These are phyloP conservation scores for Penicillium parvum DNA, from an alignment of 495 filamentous ascomycete genomes.

Conservation along the genomic window DNA sequence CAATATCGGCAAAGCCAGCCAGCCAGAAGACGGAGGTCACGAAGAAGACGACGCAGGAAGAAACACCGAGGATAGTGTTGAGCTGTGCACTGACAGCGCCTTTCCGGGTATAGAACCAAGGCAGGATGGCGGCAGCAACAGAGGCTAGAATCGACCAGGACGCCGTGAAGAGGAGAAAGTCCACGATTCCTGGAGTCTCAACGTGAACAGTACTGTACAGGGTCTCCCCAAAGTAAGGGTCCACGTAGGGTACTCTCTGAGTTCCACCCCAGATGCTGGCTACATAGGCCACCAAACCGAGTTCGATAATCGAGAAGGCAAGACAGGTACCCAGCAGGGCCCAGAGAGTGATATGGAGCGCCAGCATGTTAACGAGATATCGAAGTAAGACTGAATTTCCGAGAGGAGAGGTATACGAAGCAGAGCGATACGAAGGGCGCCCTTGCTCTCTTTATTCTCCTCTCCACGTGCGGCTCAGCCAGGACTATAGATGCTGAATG, in stretches of 20 bases:
- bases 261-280: constrained; percentile 3
- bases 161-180: constrained; percentile 23
- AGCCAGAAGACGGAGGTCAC: constrained; percentile 34
- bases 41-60: constrained; percentile 20
- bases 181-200: constrained; percentile 19
- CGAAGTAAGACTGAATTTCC: background rate
- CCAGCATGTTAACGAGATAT: constrained; percentile 20
- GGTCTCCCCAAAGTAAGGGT: constrained; percentile 7
- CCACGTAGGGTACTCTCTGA: background rate
- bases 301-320: constrained; percentile 24
- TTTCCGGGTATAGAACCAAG: constrained; percentile 22
- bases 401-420: background rate
- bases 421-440: background rate
- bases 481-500: background rate
- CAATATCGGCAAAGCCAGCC: constrained; percentile 31
- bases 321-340: constrained; percentile 20
- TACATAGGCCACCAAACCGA: constrained; percentile 23
- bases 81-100: constrained; percentile 12
- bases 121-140: constrained; percentile 15
- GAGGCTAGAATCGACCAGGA: constrained; percentile 24
- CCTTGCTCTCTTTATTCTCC: constrained; percentile 10
- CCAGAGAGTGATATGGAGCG: constrained; percentile 25
- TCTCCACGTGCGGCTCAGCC: constrained; percentile 6
- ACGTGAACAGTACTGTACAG: constrained; percentile 11
- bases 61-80: constrained; percentile 20